These are phyloP conservation scores for Lumnitzera littorea DNA, from an alignment of 345 rosid genomes.

Conservation along the genomic window DNA sequence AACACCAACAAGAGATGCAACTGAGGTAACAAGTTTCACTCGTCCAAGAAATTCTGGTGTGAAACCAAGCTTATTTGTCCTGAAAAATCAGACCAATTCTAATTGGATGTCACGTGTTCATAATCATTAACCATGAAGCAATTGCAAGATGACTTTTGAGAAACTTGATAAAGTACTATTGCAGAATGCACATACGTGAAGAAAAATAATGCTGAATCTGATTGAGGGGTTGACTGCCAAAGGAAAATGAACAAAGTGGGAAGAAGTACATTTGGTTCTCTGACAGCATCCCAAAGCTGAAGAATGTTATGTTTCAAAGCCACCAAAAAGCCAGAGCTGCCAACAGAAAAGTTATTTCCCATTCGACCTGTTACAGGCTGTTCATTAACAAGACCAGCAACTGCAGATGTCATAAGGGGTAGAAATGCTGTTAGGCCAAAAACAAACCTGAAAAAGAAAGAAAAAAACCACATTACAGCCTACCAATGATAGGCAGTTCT, in stretches of 20 bases:
- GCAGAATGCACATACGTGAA: constrained; percentile 58
- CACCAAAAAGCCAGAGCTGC: constrained; percentile 46
- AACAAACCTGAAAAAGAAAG: constrained; percentile 64
- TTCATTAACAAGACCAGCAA: constrained; percentile 89
- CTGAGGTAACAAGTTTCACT: constrained; percentile 78
- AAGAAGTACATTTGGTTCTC: constrained; percentile 73
- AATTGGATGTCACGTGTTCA: constrained; percentile 2
- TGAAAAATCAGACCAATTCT: constrained; percentile 23
- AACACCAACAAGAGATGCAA: constrained; percentile 87
- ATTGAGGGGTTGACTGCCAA: constrained; percentile 99
- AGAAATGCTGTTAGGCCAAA: constrained; percentile 89
- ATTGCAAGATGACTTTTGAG: no score
- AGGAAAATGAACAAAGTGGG: constrained; percentile 85
- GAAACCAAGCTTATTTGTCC: constrained; percentile 93
- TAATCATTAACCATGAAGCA: background rate
- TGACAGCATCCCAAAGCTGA: constrained; percentile 68
- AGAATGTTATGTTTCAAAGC: constrained; percentile 56
- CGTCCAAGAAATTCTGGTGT: constrained; percentile 96
- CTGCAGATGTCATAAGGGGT: constrained; percentile 82
- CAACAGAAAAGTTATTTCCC: constrained; percentile 28
- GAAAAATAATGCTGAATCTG: constrained; percentile 96
- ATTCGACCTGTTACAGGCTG: constrained; percentile 40
- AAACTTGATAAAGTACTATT: background rate
- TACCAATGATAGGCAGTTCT: background rate
- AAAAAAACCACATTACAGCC: background rate